These are phyloP conservation scores for Penicillium decumbens DNA, from an alignment of 2,329 filamentous ascomycete genomes.

Conservation along the genomic window DNA sequence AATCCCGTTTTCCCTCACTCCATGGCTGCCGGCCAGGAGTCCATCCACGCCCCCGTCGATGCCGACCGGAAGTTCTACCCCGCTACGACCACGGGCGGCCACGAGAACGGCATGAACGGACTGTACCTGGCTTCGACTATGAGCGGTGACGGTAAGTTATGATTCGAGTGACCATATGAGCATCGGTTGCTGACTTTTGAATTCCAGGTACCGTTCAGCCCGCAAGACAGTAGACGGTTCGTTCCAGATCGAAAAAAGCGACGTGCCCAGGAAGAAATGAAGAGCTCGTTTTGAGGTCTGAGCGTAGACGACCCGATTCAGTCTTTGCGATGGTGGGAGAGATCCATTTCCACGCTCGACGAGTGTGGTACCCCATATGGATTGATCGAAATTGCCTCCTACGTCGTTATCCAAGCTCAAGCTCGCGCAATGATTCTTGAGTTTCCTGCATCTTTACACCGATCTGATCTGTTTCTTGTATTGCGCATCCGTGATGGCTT, in stretches of 20 bases:
- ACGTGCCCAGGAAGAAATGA: slow-evolving; percentile 59
- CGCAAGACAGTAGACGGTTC: slow-evolving; percentile 57
- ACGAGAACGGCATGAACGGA: slow-evolving; percentile 45
- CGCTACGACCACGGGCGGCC: slow-evolving; percentile 41
- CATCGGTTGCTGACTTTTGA: neutral
- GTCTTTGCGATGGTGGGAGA: neutral
- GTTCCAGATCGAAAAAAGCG: slow-evolving; percentile 13
- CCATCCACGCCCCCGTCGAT: slow-evolving; percentile 62
- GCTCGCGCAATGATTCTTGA: neutral
- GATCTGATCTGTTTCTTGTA: slow-evolving; percentile 13
- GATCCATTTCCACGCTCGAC: neutral
- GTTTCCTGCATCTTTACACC: neutral
- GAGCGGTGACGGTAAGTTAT: slow-evolving; percentile 44
- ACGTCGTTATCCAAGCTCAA: neutral
- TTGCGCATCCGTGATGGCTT: slow-evolving; percentile 18
- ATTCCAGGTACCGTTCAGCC: slow-evolving; percentile 52
- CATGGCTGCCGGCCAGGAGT: slow-evolving; percentile 64
- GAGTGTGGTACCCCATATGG: neutral
- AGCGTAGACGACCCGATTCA: neutral
- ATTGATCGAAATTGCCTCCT: neutral
- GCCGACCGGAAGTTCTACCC: slow-evolving; percentile 52
- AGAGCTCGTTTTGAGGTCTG: neutral
- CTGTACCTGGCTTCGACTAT: slow-evolving; percentile 48
- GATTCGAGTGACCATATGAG: no score
- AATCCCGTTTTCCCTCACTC: slow-evolving; percentile 60